Conservation (phyloP, 2,329 filamentous ascomycete genomes). For the Diaporthe capsici region DNA sequence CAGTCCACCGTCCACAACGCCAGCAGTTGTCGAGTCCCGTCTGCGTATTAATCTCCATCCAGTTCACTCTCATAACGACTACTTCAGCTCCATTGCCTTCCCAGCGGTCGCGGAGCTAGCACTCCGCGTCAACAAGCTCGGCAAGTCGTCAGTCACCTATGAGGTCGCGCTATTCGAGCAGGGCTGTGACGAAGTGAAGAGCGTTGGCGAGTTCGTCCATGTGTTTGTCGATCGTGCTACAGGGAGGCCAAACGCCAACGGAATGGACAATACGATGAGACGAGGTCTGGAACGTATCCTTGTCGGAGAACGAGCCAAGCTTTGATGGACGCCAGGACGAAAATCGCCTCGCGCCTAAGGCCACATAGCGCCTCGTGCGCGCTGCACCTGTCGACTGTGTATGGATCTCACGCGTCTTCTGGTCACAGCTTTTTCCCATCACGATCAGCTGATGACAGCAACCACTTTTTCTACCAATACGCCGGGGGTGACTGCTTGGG, state of each 20-base stretch:
- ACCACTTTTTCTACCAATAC: not conserved
- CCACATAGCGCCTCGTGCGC: conserved; percentile 25
- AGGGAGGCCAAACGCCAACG: conserved; percentile 74
- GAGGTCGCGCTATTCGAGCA: conserved; percentile 89
- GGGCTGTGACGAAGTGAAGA: conserved; percentile 80
- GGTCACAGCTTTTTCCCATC: not conserved
- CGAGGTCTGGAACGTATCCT: conserved; percentile 70
- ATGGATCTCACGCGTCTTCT: not conserved
- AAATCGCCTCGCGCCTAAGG: conserved; percentile 2
- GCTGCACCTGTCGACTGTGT: not conserved
- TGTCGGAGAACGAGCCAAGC: conserved; percentile 51
- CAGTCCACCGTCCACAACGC: not conserved
- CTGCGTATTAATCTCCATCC: not conserved
- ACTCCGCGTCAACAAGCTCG: conserved; percentile 85
- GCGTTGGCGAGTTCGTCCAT: conserved; percentile 85
- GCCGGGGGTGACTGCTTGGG: conserved; percentile 1
- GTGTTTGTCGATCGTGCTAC: conserved; percentile 87
- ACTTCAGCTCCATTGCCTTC: conserved; percentile 85
- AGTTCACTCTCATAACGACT: conserved; percentile 88
- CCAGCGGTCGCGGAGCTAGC: conserved; percentile 86
- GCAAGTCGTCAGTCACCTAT: conserved; percentile 89
- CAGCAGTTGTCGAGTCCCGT: conserved; percentile 7
- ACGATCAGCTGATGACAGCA: not conserved
- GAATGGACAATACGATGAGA: conserved; percentile 74
- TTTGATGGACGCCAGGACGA: conserved; percentile 21